Evolutionary conservation across 192 early-diverging fungal genomes (phyloP).

Genomic region (Borealophlyctis nickersoniae): DNA sequence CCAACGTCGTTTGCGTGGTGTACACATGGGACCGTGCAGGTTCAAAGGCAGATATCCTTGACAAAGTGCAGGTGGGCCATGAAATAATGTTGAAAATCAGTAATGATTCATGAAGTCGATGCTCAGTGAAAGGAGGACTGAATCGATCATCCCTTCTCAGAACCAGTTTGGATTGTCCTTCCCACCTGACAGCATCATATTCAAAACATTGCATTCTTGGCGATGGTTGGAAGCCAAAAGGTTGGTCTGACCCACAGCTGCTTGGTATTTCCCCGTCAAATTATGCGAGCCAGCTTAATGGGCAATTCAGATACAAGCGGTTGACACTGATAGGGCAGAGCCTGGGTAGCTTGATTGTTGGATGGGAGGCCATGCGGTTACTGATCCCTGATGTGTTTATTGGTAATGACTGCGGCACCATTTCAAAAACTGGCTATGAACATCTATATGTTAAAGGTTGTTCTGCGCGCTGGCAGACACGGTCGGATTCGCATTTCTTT

Average conservation of each 20-base stretch:
- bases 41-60: slow-evolving; percentile 54
- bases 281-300: not conserved
- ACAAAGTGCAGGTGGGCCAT: slow-evolving; percentile 53
- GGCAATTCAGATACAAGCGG: slow-evolving; percentile 58
- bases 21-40: slow-evolving; percentile 74
- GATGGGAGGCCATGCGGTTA: slow-evolving; percentile 66
- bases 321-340: slow-evolving; percentile 87
- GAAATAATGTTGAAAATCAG: too few species aligned
- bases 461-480: too few species aligned
- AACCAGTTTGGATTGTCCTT: slow-evolving; percentile 72
- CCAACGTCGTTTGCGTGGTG: slow-evolving; percentile 65
- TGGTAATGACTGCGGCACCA: too few species aligned
- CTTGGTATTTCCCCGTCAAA: not conserved
- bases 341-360: slow-evolving; percentile 74
- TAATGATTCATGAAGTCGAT: too few species aligned
- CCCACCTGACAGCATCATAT: slow-evolving; percentile 47
- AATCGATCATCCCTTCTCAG: slow-evolving; percentile 31
- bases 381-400: slow-evolving; percentile 80
- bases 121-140: too few species aligned
- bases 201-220: slow-evolving; percentile 65
- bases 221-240: slow-evolving; percentile 65
- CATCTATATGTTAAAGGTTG: not conserved
- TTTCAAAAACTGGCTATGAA: too few species aligned
- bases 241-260: slow-evolving; percentile 43
- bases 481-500: slow-evolving; percentile 93